A percentile compares a stretch with the other conserved stretches of the same genome.
phyloP scores from a whole-genome alignment of 495 filamentous ascomycete genomes.

The Xanthoparmelia taractica region DNA sequence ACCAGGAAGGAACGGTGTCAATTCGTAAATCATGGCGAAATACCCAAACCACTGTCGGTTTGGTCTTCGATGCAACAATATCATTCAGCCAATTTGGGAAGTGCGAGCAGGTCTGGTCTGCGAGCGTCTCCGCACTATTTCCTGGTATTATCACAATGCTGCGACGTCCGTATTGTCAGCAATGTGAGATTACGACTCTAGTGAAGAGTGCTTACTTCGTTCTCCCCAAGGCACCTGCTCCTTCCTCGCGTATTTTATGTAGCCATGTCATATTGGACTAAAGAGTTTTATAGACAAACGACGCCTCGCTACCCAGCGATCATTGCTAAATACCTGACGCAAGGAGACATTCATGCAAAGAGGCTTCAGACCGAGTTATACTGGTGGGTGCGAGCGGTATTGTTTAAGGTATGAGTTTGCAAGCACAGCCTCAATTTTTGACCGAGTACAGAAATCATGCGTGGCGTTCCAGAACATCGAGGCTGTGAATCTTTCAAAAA shows the following conservation, averaged over 20 bases:
- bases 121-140: background rate
- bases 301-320: too few species aligned
- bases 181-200: background rate
- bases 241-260: background rate
- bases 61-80: background rate
- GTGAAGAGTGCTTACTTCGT: background rate
- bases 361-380: background rate
- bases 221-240: background rate
- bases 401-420: too few species aligned
- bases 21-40: background rate
- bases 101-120: background rate
- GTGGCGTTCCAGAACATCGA: background rate
- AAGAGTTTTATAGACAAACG: background rate
- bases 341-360: background rate
- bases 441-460: too few species aligned
- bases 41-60: background rate
- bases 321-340: too few species aligned
- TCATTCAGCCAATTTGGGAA: background rate
- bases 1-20: background rate
- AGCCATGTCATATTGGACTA: background rate
- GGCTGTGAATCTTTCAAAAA: background rate
- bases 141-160: background rate
- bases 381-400: too few species aligned
- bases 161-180: background rate
- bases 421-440: background rate